These are phyloP conservation scores for Albugo laibachii DNA, from an alignment of 352 stramenopile genomes.

Conservation along the genomic window DNA sequence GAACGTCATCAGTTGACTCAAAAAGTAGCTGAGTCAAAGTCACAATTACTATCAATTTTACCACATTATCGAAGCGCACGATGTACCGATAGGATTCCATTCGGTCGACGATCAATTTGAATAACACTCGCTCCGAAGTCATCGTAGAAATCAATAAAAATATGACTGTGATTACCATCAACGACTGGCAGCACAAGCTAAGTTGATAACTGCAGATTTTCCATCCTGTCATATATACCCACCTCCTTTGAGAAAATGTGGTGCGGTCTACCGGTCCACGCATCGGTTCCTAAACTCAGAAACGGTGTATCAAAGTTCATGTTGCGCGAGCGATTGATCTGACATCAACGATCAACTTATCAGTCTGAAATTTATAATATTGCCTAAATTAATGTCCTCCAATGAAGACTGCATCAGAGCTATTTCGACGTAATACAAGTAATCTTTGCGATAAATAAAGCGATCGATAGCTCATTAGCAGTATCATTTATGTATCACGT, in stretches of 20 bases:
- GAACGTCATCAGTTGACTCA: conserved; percentile 75
- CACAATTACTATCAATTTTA: too few species aligned
- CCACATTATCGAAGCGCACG: background rate
- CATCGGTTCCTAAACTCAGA: conserved; percentile 66
- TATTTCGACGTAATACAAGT: too few species aligned
- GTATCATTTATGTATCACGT: too few species aligned
- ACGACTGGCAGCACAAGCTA: conserved; percentile 17
- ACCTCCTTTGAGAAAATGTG: conserved; percentile 72
- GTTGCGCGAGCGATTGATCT: background rate
- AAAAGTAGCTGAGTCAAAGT: conserved; percentile 39
- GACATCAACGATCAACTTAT: too few species aligned
- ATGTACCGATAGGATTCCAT: conserved; percentile 76
- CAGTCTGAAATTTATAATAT: too few species aligned
- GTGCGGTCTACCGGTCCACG: conserved; percentile 68
- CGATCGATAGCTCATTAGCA: too few species aligned
- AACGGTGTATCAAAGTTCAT: conserved; percentile 63
- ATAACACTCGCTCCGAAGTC: conserved; percentile 67
- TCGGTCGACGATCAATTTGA: conserved; percentile 77
- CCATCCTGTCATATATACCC: background rate
- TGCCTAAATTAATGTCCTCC: too few species aligned
- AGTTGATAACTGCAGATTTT: background rate
- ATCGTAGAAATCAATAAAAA: conserved; percentile 54
- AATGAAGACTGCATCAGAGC: too few species aligned
- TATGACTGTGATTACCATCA: conserved; percentile 55
- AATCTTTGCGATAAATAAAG: too few species aligned